phyloP scores from a whole-genome alignment of 2,329 filamentous ascomycete species.

The Talaromyces rugulosus region DNA sequence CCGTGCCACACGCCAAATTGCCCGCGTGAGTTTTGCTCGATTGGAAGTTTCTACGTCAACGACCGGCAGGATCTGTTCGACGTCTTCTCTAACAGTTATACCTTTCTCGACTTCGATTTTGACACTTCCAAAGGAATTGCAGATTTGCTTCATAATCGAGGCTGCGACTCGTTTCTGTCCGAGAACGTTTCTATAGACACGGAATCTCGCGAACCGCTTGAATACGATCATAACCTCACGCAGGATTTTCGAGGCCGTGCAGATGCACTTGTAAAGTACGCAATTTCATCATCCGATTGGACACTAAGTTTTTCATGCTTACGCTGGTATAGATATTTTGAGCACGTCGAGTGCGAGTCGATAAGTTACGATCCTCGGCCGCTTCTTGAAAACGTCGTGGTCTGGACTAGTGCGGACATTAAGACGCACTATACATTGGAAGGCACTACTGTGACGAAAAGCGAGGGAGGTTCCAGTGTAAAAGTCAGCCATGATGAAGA shows the following conservation, averaged over 20 bases:
- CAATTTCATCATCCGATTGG: slow-evolving; percentile 5
- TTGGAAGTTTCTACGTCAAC: slow-evolving; percentile 5
- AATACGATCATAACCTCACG: slow-evolving; percentile 6
- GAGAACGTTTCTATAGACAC: slow-evolving; percentile 3
- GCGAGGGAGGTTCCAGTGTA: slow-evolving; percentile 5
- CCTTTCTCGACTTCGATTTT: slow-evolving; percentile 8
- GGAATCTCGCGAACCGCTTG: slow-evolving; percentile 5
- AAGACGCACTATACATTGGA: slow-evolving; percentile 6
- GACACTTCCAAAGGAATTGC: slow-evolving; percentile 5
- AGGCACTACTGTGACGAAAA: slow-evolving; percentile 1
- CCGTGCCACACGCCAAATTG: slow-evolving; percentile 3
- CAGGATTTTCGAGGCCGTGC: slow-evolving; percentile 5
- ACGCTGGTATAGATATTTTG: slow-evolving; percentile 6
- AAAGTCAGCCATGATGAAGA: slow-evolving; percentile 3
- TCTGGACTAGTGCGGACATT: slow-evolving; percentile 7
- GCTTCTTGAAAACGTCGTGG: slow-evolving; percentile 5
- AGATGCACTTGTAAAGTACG: slow-evolving; percentile 8
- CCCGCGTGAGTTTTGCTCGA: slow-evolving; percentile 1
- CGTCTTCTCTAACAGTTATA: slow-evolving; percentile 4
- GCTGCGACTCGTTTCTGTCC: slow-evolving; percentile 5
- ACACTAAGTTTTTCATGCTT: slow-evolving; percentile 1
- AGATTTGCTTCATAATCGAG: slow-evolving; percentile 6
- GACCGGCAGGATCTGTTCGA: slow-evolving; percentile 8
- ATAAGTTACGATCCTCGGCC: slow-evolving; percentile 1
- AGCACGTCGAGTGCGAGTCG: slow-evolving; percentile 3